These are phyloP conservation scores for Cylindrotheca fusiformis DNA, from an alignment of 108 stramenopile genomes.

Conservation along the genomic window DNA sequence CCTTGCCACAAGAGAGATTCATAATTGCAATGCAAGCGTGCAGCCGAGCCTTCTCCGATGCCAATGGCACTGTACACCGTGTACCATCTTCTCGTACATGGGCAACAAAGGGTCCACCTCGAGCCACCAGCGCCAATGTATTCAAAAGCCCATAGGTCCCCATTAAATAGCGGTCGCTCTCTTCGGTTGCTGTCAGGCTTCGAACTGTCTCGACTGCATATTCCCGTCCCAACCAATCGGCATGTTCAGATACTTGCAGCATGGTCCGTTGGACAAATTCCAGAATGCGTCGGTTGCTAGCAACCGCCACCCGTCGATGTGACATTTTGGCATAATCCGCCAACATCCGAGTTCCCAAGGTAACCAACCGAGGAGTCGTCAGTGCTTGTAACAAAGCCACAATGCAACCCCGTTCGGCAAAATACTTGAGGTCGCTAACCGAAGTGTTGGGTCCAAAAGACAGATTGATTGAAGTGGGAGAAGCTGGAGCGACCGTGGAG, in stretches of 20 bases:
- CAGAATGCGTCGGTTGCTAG: slow-evolving; percentile 70
- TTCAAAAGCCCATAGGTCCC: slow-evolving; percentile 64
- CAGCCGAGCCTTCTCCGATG: slow-evolving; percentile 76
- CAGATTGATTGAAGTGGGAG: slow-evolving; percentile 53
- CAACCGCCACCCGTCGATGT: slow-evolving; percentile 80
- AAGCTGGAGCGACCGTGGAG: slow-evolving; percentile 25
- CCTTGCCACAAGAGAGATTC: slow-evolving; percentile 90
- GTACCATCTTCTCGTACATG: slow-evolving; percentile 31
- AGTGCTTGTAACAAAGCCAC: slow-evolving; percentile 74
- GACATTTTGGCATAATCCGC: slow-evolving; percentile 92
- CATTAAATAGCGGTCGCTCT: slow-evolving; percentile 83
- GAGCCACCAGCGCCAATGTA: slow-evolving; percentile 73
- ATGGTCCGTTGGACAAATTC: slow-evolving; percentile 80
- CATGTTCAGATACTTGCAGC: slow-evolving; percentile 48
- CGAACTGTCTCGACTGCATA: slow-evolving; percentile 89
- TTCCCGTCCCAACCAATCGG: slow-evolving; percentile 77
- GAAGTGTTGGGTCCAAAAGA: slow-evolving; percentile 79
- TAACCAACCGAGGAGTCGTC: slow-evolving; percentile 71
- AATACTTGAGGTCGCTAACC: slow-evolving; percentile 81
- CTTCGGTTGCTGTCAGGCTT: slow-evolving; percentile 86
- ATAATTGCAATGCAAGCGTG: slow-evolving; percentile 92
- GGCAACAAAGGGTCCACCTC: slow-evolving; percentile 79
- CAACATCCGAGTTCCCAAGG: slow-evolving; percentile 79
- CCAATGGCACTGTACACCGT: slow-evolving; percentile 44
- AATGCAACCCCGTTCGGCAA: slow-evolving; percentile 84